Evolutionary conservation across 2,329 filamentous ascomycete species (phyloP), one percentile per base, ranked within the genome.

Genomic region (Tothia fuscella): DNA sequence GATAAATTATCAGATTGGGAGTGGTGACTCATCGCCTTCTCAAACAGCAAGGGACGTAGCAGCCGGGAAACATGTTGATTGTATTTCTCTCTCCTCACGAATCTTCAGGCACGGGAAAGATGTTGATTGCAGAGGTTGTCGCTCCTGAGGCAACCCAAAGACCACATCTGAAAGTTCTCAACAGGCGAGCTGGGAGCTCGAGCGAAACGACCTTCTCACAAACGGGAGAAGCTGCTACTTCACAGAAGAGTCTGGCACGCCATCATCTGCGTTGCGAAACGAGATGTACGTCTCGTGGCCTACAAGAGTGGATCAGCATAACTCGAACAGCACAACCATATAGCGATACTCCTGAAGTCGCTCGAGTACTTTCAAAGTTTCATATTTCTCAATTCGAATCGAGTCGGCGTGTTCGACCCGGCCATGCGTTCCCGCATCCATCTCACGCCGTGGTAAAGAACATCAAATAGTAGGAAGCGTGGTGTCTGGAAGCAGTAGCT

Each of bases 281-380:
- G 71, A 3, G 74, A 78, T 42, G 71, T 76, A 14, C 78, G 74
- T 54, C 66, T 78, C 6, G 71, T 76, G 53, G 56, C 65, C 40
- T 70, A 74, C 2, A 55, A 51, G 5, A 26, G 20, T 17, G 40
- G 40, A 17, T 30, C 38, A 12, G 38, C 32, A 10, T 19, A 28
- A 13, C 34, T 41, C 19, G 20, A 41, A 13, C 20, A 24, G 7
- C 32, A 41, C 19, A 41, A 41, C 29, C 32, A 32, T 26, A 61
- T 64, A 3, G 58, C 59, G 25, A 59, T 65, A 45, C 62, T 66
- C 49, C 54, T 68, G 13, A 55, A 62, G 17, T 51, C 55, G 3
- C 50, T 68, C 26, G 58, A 64, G 22, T 65, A 66, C 44, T 66
- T 62, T 40, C 21, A 42, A 9, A 53, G 54, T 47, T 55, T 67